phyloP scores from a whole-genome alignment of 208 protist genomes.

The Acanthamoeba polyphaga region DNA sequence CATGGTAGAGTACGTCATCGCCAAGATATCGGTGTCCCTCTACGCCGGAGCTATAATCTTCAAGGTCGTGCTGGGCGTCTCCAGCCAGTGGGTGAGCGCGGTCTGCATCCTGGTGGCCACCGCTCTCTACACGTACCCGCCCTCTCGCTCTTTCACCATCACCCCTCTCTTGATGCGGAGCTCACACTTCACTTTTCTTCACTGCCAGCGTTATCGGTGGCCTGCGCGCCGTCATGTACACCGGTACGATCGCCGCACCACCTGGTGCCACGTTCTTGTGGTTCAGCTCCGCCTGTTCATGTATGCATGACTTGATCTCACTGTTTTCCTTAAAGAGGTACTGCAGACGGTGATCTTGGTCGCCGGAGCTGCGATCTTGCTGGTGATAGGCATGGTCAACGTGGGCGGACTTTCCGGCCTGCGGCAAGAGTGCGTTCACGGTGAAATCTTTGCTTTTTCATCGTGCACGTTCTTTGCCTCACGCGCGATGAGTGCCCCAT shows the following conservation, averaged over 20 bases:
- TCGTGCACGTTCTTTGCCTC: neutral
- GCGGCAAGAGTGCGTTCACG: neutral
- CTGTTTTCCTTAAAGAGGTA: conserved; percentile 34
- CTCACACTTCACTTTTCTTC: neutral
- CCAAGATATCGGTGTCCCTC: conserved; percentile 67
- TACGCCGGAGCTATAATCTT: conserved; percentile 70
- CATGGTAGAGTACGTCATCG: conserved; percentile 53
- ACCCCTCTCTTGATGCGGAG: neutral
- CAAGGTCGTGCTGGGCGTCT: conserved; percentile 50
- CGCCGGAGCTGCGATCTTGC: conserved; percentile 62
- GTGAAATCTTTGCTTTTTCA: neutral
- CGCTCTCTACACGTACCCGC: conserved; percentile 45
- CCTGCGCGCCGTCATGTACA: conserved; percentile 82
- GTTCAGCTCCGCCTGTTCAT: neutral
- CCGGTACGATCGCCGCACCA: neutral
- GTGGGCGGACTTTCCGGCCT: conserved; percentile 81
- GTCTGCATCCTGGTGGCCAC: conserved; percentile 44
- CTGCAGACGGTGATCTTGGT: conserved; percentile 83
- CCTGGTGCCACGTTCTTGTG: neutral
- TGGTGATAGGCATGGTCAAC: conserved; percentile 72
- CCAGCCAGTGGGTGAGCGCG: conserved; percentile 42
- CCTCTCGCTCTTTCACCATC: neutral
- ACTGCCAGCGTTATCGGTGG: conserved; percentile 76
- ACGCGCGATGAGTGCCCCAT: no score
- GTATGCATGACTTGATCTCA: neutral